These are phyloP conservation scores for Trichoderma lentiforme DNA, from an alignment of 2,329 filamentous ascomycete species.

Conservation along the genomic window DNA sequence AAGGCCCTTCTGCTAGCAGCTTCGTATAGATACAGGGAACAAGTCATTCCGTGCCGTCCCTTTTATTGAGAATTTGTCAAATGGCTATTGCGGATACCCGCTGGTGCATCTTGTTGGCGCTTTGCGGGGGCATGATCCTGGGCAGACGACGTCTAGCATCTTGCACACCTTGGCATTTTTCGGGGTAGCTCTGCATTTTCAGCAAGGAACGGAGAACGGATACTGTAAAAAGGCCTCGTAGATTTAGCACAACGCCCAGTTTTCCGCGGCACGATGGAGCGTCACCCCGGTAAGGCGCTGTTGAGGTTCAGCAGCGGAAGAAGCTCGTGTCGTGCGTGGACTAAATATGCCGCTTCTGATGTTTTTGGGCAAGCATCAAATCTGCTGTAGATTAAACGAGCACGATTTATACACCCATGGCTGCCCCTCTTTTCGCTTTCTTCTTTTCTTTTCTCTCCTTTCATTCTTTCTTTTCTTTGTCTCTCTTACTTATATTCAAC, in stretches of 20 bases:
- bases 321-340: not conserved
- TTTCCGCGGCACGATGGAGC: not conserved
- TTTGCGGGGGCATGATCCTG: not conserved
- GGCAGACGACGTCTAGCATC: not conserved
- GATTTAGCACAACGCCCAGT: not conserved
- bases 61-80: not conserved
- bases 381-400: not conserved
- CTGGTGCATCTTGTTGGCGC: not conserved
- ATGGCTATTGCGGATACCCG: not conserved
- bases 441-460: not conserved
- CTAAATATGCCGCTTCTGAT: not conserved
- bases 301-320: not conserved
- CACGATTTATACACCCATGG: not conserved
- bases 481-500: not conserved
- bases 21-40: not conserved
- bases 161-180: not conserved
- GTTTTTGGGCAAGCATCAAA: not conserved
- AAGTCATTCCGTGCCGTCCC: not conserved
- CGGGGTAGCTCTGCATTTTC: not conserved
- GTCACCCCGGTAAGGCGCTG: not conserved
- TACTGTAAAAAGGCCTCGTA: not conserved
- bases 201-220: not conserved
- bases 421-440: not conserved
- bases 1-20: not conserved
- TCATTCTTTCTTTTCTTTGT: not conserved